phyloP scores from a whole-genome alignment of 495 filamentous ascomycete genomes.

The Cryomyces minteri region DNA sequence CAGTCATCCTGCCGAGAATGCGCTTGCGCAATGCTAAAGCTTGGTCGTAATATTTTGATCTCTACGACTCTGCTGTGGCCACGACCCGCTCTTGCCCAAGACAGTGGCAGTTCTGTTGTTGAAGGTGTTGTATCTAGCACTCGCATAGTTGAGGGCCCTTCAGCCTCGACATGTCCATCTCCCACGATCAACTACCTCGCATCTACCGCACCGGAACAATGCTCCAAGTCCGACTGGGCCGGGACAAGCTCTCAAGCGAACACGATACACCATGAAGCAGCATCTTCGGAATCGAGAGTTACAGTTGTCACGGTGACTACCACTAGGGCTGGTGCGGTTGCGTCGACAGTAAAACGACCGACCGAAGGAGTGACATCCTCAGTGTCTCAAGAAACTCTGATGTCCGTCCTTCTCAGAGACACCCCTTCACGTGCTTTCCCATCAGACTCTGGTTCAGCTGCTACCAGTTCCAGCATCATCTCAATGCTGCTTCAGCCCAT shows the following conservation, averaged over 20 bases:
- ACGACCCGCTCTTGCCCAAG: too few species aligned
- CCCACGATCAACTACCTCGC: constrained; percentile 68
- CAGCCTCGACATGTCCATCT: constrained; percentile 36
- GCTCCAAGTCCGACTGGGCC: constrained; percentile 33
- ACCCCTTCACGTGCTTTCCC: not conserved
- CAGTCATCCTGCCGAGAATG: too few species aligned
- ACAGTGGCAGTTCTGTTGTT: too few species aligned
- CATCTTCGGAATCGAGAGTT: constrained; percentile 9
- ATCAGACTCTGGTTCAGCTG: not conserved
- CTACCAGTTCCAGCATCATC: constrained; percentile 4
- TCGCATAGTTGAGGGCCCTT: not conserved
- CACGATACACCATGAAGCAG: constrained; percentile 1
- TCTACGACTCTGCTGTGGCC: too few species aligned
- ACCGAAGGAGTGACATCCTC: not conserved
- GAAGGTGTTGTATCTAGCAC: too few species aligned
- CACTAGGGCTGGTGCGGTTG: not conserved
- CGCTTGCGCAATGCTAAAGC: too few species aligned
- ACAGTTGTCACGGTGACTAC: not conserved
- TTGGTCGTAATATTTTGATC: too few species aligned
- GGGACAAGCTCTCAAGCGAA: not conserved
- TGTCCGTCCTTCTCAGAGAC: not conserved
- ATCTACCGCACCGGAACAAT: constrained; percentile 61
- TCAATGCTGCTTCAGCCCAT: constrained; percentile 1
- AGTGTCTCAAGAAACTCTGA: not conserved
- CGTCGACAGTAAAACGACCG: not conserved